phyloP scores from a whole-genome alignment of 2,329 filamentous ascomycete species.

The Alternaria incomplexa region DNA sequence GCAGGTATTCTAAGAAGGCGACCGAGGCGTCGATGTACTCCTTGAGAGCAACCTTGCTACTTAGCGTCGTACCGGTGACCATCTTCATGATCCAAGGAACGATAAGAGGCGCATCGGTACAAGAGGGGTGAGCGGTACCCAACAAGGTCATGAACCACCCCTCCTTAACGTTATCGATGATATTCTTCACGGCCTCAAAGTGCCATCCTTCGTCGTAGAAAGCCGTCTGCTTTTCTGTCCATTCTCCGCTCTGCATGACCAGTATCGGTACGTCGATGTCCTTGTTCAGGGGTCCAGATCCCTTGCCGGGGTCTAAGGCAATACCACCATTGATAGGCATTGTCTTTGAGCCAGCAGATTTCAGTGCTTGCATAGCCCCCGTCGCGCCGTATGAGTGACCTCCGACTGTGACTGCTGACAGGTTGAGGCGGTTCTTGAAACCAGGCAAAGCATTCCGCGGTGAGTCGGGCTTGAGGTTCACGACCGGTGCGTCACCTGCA shows the following conservation, averaged over 20 bases:
- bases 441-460: conserved; percentile 54
- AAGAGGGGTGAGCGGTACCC: conserved; percentile 63
- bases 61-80: conserved; percentile 66
- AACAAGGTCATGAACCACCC: conserved; percentile 55
- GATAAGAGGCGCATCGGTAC: conserved; percentile 71
- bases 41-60: conserved; percentile 61
- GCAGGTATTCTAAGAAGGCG: conserved; percentile 62
- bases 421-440: conserved; percentile 63
- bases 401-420: conserved; percentile 61
- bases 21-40: conserved; percentile 67
- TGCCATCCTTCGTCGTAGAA: conserved; percentile 68
- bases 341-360: conserved; percentile 52
- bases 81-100: conserved; percentile 66
- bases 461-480: conserved; percentile 54
- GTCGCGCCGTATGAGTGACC: conserved; percentile 73
- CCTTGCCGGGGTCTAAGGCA: conserved; percentile 70
- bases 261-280: conserved; percentile 65
- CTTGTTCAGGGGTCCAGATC: conserved; percentile 65
- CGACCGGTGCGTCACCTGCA: conserved; percentile 44
- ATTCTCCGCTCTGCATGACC: conserved; percentile 69
- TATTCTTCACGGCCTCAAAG: conserved; percentile 66
- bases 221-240: conserved; percentile 62
- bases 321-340: conserved; percentile 64
- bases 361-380: conserved; percentile 66
- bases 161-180: conserved; percentile 58